Conservation (phyloP, 2,329 filamentous ascomycete species). For the Akanthomyces lecanii region DNA sequence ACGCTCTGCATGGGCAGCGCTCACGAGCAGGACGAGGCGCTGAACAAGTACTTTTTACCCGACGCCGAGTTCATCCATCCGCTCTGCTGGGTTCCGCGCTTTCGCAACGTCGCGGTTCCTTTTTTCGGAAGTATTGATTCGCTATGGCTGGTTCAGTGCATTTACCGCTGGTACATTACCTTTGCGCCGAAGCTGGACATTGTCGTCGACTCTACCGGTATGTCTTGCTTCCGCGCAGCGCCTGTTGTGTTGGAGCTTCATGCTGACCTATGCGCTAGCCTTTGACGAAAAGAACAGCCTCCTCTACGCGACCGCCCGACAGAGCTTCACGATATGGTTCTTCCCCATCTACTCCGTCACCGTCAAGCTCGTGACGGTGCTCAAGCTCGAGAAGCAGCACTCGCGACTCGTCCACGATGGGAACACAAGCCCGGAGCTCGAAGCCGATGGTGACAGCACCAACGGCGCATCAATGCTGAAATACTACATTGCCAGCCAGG, state of each 20-base stretch:
- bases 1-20: slow-evolving; percentile 64
- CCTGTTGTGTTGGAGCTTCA: background rate
- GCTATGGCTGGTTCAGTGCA: slow-evolving; percentile 59
- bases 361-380: slow-evolving; percentile 64
- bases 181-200: slow-evolving; percentile 70
- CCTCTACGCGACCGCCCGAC: slow-evolving; percentile 71
- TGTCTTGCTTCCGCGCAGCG: slow-evolving; percentile 15
- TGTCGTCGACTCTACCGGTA: slow-evolving; percentile 56
- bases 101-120: slow-evolving; percentile 39
- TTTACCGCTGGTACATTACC: slow-evolving; percentile 83
- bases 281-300: slow-evolving; percentile 61
- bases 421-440: slow-evolving; percentile 18
- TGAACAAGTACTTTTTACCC: slow-evolving; percentile 70
- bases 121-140: slow-evolving; percentile 50
- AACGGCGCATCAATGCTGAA: slow-evolving; percentile 16
- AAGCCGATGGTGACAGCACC: slow-evolving; percentile 21
- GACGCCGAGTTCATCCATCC: slow-evolving; percentile 74
- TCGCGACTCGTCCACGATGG: slow-evolving; percentile 25
- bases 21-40: slow-evolving; percentile 57
- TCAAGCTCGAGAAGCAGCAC: slow-evolving; percentile 52
- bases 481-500: slow-evolving; percentile 72
- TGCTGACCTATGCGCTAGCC: slow-evolving; percentile 39
- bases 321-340: slow-evolving; percentile 74
- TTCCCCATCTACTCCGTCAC: slow-evolving; percentile 69
- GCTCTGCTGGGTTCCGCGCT: slow-evolving; percentile 64